Base-by-base conservation (phyloP, 2,329 filamentous ascomycete species). In the Colletotrichum musae region DNA sequence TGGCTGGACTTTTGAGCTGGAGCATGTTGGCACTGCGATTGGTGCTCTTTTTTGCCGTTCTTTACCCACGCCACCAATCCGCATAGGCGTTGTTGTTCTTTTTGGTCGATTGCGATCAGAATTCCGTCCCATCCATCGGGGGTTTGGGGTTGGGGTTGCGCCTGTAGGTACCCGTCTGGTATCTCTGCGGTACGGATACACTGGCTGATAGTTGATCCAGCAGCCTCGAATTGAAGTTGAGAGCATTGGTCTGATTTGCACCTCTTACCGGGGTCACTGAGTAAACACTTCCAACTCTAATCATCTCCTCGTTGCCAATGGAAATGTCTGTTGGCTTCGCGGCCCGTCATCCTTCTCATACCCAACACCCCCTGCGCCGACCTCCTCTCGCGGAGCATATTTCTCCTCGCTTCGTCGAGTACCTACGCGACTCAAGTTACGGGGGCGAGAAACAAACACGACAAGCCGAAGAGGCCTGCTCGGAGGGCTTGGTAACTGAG, bases 1-100 rank as follows among this genome's bases (percentile, higher is more conserved):
- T 12, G 60, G 39, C 54, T 43, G 66, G 48, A 47, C 18, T 18
- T 18, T 32, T 45, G 26, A 9, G 53, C 9, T 50, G 28, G 36
- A 16, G 26, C 24, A 1, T n/a, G n/a, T 28, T 12, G 41, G 13
- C 54, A 21, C 54, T 58, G 41, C 54, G n/a, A 70, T 70, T 61
- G 62, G 67, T 57, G 57, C 57, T 47, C 36, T 18, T 70, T 70
- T 61, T 47, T 57, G 56, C 62, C 62, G 57, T 57, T 16, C 15
- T 61, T 70, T 67, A 65, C 41, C 61, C 66, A 59, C 9, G 9
- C 39, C 39, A 45, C 32, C 39, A 50, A 69, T 61, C 47, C n/a
- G 15, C 24, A 36, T 21, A 36, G 32, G 32, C 32, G 32, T 36
- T 36, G 32, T 36, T 41, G 32, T 45, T 24, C 21, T 2, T 4